Percentiles rank a stretch among this genome's conserved stretches.
These are phyloP conservation scores for Endoconidiophora polonica DNA, from an alignment of 2,329 filamentous ascomycete species.

Conservation along the genomic window DNA sequence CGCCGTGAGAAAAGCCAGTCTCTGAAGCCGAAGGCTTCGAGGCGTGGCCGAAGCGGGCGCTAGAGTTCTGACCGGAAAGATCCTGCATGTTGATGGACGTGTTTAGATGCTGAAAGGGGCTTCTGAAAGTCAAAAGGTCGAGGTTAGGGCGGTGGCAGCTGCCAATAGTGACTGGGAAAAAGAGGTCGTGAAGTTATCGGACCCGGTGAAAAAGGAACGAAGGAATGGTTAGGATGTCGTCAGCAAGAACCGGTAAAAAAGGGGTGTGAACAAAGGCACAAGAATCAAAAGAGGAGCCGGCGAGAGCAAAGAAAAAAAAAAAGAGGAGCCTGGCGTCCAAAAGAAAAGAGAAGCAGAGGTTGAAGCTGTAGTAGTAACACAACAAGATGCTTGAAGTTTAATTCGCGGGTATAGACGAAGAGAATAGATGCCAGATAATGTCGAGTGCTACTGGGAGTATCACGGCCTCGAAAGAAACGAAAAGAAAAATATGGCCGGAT, in stretches of 20 bases:
- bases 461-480: constrained; percentile 2
- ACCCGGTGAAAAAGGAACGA: background rate
- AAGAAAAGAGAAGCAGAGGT: constrained; percentile 13
- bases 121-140: too few relatives aligned
- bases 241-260: constrained; percentile 1
- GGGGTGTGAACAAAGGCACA: constrained; percentile 3
- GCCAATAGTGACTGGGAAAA: too few relatives aligned
- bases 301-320: constrained; percentile 5
- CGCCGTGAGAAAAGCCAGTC: constrained; percentile 83
- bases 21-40: constrained; percentile 72
- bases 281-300: constrained; percentile 4
- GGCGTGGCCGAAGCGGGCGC: constrained; percentile 51
- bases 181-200: too few relatives aligned
- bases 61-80: constrained; percentile 47
- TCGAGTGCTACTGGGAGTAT: background rate
- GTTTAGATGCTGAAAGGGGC: background rate
- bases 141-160: too few relatives aligned
- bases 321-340: background rate
- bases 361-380: constrained; percentile 9
- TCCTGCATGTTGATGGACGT: constrained; percentile 73
- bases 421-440: constrained; percentile 2
- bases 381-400: constrained; percentile 13
- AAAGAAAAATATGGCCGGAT: constrained; percentile 7
- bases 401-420: constrained; percentile 14
- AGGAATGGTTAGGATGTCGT: background rate